Conservation (phyloP, 371 early-diverging fungal species). For the Dichotomocladium elegans region DNA sequence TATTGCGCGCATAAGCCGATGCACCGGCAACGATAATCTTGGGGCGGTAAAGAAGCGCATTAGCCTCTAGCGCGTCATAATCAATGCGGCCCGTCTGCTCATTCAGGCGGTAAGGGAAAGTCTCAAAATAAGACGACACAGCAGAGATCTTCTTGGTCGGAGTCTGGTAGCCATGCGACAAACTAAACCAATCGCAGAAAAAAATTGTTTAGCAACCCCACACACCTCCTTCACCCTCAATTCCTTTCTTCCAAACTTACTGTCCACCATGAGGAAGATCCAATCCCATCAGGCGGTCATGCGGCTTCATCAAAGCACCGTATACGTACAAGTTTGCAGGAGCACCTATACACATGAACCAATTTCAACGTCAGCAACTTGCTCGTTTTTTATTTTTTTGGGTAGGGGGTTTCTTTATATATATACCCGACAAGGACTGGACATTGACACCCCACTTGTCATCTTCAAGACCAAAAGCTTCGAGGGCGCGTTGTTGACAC, state of each 20-base stretch:
- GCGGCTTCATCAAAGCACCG: conserved; percentile 93
- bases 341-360: conserved; percentile 54
- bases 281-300: conserved; percentile 99
- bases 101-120: conserved; percentile 94
- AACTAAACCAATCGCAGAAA: conserved; percentile 34
- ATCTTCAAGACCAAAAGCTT: conserved; percentile 86
- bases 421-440: conserved; percentile 92
- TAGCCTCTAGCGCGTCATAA: conserved; percentile 86
- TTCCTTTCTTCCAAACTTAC: too few species aligned
- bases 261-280: conserved; percentile 99
- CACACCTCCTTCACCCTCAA: too few species aligned
- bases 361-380: too few species aligned
- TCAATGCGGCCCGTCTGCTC: conserved; percentile 93
- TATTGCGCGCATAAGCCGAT: conserved; percentile 94
- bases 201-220: not conserved
- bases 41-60: conserved; percentile 90
- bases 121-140: conserved; percentile 97
- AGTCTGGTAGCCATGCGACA: conserved; percentile 99
- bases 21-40: conserved; percentile 99
- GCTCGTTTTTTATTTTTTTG: not conserved
- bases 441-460: conserved; percentile 99
- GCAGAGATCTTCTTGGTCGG: conserved; percentile 97
- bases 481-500: conserved; percentile 96
- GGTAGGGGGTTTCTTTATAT: too few species aligned
- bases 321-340: conserved; percentile 99